Evolutionary conservation across 352 stramenopile species (phyloP).

Genomic region (Pythium scleroteichum): DNA sequence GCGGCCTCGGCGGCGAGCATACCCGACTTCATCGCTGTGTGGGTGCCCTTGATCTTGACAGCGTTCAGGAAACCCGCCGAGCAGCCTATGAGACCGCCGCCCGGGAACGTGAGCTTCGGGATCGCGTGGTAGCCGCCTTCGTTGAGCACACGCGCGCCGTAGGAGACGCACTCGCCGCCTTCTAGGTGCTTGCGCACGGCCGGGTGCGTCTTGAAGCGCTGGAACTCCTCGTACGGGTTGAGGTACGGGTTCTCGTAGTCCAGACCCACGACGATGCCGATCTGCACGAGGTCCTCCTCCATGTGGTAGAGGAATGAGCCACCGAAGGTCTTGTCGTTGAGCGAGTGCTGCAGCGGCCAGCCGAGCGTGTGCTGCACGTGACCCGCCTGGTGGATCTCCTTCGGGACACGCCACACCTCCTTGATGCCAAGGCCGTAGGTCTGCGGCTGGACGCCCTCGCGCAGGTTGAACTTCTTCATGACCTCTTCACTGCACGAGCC

Average conservation of each 20-base stretch:
- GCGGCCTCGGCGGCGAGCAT: conserved; percentile 97
- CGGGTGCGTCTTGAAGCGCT: conserved; percentile 99
- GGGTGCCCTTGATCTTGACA: conserved; percentile 99
- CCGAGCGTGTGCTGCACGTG: conserved; percentile 98
- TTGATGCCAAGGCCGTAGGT: conserved; percentile 99
- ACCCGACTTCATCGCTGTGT: conserved; percentile 98
- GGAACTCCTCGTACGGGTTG: conserved; percentile 99
- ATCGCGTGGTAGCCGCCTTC: conserved; percentile 97
- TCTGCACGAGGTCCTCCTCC: conserved; percentile 94
- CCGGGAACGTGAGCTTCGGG: conserved; percentile 98
- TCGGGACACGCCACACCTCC: conserved; percentile 93
- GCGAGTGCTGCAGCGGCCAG: conserved; percentile 93
- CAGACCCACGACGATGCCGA: conserved; percentile 96
- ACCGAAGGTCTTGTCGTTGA: conserved; percentile 95
- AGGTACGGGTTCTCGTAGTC: conserved; percentile 99
- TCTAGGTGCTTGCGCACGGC: conserved; percentile 93
- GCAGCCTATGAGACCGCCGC: conserved; percentile 95
- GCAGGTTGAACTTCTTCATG: conserved; percentile 96
- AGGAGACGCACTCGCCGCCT: conserved; percentile 96
- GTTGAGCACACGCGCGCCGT: conserved; percentile 95
- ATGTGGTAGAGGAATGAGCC: conserved; percentile 99
- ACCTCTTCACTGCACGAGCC: conserved; percentile 97
- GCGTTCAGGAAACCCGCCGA: conserved; percentile 98
- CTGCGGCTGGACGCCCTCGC: conserved; percentile 90
- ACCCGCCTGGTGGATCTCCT: conserved; percentile 93